These are phyloP conservation scores for Venturia oleaginea DNA, from an alignment of 2,329 filamentous ascomycete genomes.

Conservation along the genomic window DNA sequence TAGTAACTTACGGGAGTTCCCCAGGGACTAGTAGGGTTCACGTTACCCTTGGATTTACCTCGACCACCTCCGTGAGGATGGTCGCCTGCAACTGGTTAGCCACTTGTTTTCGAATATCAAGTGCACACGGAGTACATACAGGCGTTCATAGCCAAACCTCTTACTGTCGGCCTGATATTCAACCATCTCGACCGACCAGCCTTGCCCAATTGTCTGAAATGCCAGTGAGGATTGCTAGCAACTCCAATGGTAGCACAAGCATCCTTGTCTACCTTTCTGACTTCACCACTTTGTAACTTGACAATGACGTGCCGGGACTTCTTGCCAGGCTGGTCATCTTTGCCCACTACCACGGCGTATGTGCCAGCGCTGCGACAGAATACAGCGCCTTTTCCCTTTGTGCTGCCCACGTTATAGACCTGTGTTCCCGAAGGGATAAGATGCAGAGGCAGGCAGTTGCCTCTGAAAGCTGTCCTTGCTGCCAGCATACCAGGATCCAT, in stretches of 20 bases:
- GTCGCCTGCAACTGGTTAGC: constrained; percentile 38
- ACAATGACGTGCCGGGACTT: constrained; percentile 73
- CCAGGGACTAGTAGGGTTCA: constrained; percentile 92
- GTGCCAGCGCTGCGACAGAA: constrained; percentile 95
- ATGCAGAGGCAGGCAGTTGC: constrained; percentile 89
- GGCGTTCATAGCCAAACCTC: constrained; percentile 98
- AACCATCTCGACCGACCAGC: constrained; percentile 89
- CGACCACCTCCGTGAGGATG: constrained; percentile 98
- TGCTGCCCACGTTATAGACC: constrained; percentile 78
- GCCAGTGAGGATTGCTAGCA: constrained; percentile 85
- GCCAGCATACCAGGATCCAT: constrained; percentile 94
- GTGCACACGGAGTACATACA: constrained; percentile 42
- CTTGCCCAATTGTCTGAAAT: constrained; percentile 87
- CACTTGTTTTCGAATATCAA: constrained; percentile 14
- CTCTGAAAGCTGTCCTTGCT: constrained; percentile 84
- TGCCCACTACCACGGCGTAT: constrained; percentile 78
- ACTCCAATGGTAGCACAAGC: constrained; percentile 92
- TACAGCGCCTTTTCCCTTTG: constrained; percentile 64
- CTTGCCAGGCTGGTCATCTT: constrained; percentile 61
- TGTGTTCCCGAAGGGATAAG: constrained; percentile 94
- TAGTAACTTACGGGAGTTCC: constrained; percentile 70
- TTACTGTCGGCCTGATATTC: constrained; percentile 87
- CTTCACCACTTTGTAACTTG: constrained; percentile 83
- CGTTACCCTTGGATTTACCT: constrained; percentile 98
- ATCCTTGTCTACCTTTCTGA: constrained; percentile 80